Evolutionary conservation across 768 basidiomycete species (phyloP), one percentile per base, ranked within the genome.

Genomic region (Rhizopogon vulgaris): DNA sequence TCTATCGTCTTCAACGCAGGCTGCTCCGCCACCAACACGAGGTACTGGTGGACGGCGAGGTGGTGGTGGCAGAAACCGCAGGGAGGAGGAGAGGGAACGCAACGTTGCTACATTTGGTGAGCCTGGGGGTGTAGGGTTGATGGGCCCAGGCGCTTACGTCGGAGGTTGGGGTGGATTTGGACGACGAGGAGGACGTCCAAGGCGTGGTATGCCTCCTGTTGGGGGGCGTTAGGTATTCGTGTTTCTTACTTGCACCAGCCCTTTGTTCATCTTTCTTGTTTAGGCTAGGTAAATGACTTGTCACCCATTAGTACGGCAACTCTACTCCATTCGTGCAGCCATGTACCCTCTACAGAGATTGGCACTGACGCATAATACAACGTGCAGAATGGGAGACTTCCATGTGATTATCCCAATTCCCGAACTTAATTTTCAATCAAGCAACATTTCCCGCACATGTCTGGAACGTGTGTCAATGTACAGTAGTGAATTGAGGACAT

Each of bases 101-200:
- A 92, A 92, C 60, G 82, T 92, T 8, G 85, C 86, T 28, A 92
- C 90, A 7, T 93, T 93, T 74, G 90, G 90, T 3, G 90, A 92
- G 64, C 82, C 89, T 7, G 88, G 88, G 10, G 85, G 85, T 43
- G 79, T 87, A 15, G 87, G 88, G 6, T 64, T 88, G 47, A 77
- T 89, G 74, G 87, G 87, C 0, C 87, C 87, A 25, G 85, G 85
- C 37, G 84, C 82, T 10, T 87, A 88, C 67, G 84, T 87, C n/a
- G 78, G 81, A 43, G 86, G 84, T 15, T 88, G 85, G 84, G 85
- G 85, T 36, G 84, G 84, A 12, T 81, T 81, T 67, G 80, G 85
- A 15, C 66, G 78, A 28, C 62, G 77, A 41, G 76, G 77, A 17
- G 71, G 72, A 3, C 70, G 75, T 48, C 68, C 74, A 22, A 68